These are phyloP conservation scores for Boletus vinaceobasis DNA, from an alignment of 768 basidiomycete species.

Conservation along the genomic window DNA sequence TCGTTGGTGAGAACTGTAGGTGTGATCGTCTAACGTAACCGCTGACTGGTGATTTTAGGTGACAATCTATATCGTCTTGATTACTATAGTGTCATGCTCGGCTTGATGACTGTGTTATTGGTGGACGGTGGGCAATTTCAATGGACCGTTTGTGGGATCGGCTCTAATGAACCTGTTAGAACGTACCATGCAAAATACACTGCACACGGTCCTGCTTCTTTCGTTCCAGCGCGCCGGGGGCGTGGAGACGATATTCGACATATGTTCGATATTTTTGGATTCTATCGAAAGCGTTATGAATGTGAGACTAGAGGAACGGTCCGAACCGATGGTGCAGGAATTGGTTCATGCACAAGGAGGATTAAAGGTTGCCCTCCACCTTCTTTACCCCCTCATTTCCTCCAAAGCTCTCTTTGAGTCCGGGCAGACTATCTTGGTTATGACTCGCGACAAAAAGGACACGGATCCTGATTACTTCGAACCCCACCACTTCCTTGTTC, in stretches of 20 bases:
- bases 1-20: constrained; percentile 45
- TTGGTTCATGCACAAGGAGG: constrained; percentile 76
- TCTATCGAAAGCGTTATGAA: constrained; percentile 55
- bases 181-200: constrained; percentile 63
- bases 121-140: constrained; percentile 48
- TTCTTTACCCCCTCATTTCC: constrained; percentile 73
- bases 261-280: constrained; percentile 51
- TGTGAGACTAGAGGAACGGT: constrained; percentile 53
- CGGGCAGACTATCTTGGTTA: constrained; percentile 69
- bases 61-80: constrained; percentile 44
- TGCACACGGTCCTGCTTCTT: constrained; percentile 81
- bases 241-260: constrained; percentile 58
- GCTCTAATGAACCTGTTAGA: constrained; percentile 43
- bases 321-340: constrained; percentile 55
- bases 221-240: constrained; percentile 73
- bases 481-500: constrained; percentile 82
- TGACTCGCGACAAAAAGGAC: constrained; percentile 75
- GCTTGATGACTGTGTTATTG: constrained; percentile 48
- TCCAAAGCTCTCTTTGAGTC: constrained; percentile 83
- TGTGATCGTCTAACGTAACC: constrained; percentile 10
- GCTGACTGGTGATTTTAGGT: constrained; percentile 23
- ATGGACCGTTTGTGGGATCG: not conserved
- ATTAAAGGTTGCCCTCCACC: constrained; percentile 74
- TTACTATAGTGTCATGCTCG: constrained; percentile 54
- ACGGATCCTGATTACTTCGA: constrained; percentile 80